Percentiles rank a stretch among this genome's conserved stretches.
phyloP scores from a whole-genome alignment of 441 rosid species.

The Metrosideros polymorpha region DNA sequence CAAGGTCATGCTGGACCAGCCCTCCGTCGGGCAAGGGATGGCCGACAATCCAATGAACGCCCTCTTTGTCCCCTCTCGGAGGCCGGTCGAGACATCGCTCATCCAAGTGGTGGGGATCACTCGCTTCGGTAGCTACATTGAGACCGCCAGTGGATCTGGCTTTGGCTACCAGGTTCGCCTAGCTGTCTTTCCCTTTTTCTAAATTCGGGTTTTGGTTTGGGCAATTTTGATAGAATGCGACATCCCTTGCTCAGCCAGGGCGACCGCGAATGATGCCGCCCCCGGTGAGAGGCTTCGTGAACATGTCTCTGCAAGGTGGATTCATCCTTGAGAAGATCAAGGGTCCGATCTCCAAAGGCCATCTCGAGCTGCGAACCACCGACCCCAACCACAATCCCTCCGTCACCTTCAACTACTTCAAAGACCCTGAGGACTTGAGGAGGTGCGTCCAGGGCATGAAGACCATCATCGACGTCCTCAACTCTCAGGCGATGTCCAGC shows the following conservation, averaged over 20 bases:
- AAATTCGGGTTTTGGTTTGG: background rate
- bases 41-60: conserved; percentile 52
- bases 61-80: conserved; percentile 33
- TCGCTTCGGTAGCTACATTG: conserved; percentile 29
- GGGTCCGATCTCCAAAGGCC: conserved; percentile 39
- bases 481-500: conserved; percentile 29
- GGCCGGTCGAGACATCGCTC: conserved; percentile 43
- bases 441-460: conserved; percentile 36
- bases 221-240: background rate
- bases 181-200: background rate
- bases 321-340: conserved; percentile 32
- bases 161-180: conserved; percentile 5
- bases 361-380: conserved; percentile 29
- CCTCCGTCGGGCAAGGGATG: conserved; percentile 47
- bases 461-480: conserved; percentile 27
- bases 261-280: background rate
- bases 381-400: conserved; percentile 40
- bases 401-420: conserved; percentile 49
- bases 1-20: conserved; percentile 28
- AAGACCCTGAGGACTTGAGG: conserved; percentile 38
- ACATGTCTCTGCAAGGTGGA: conserved; percentile 26
- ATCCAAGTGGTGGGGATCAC: conserved; percentile 50
- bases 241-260: background rate
- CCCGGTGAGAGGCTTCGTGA: conserved; percentile 11
- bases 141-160: conserved; percentile 36